phyloP scores from a whole-genome alignment of 1,139 yeast genomes.

The Kodamaea plutei region DNA sequence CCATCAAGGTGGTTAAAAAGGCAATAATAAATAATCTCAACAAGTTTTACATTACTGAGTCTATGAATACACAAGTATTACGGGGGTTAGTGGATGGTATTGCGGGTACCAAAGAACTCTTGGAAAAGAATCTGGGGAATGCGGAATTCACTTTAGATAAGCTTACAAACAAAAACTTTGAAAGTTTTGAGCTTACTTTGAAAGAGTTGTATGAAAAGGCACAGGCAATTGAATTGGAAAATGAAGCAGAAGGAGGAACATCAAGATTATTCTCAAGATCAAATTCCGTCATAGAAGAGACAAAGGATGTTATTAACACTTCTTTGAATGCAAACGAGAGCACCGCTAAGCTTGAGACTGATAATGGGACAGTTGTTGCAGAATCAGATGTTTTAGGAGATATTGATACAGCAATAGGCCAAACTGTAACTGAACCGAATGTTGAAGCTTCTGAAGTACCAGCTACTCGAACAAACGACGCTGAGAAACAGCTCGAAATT shows the following conservation, averaged over 20 bases:
- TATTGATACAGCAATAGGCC: slow-evolving; percentile 1
- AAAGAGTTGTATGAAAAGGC: slow-evolving; percentile 26
- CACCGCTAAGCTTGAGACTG: slow-evolving; percentile 4
- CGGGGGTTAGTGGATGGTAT: slow-evolving; percentile 32
- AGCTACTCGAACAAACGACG: slow-evolving; percentile 6
- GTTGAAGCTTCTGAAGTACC: not conserved
- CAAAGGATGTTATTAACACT: slow-evolving; percentile 9
- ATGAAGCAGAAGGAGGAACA: slow-evolving; percentile 2
- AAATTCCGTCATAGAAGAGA: slow-evolving; percentile 6
- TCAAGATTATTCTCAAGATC: slow-evolving; percentile 7
- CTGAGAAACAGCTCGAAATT: slow-evolving; percentile 7
- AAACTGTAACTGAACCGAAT: not conserved
- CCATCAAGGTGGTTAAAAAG: slow-evolving; percentile 52
- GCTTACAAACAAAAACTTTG: slow-evolving; percentile 42
- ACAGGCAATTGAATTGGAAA: slow-evolving; percentile 16
- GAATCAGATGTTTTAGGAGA: slow-evolving; percentile 4
- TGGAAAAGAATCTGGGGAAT: slow-evolving; percentile 23
- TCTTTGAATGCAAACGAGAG: slow-evolving; percentile 8
- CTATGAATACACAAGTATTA: slow-evolving; percentile 27
- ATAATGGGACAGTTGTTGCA: slow-evolving; percentile 4
- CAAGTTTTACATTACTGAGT: slow-evolving; percentile 38
- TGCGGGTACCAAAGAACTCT: slow-evolving; percentile 27
- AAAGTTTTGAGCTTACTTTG: slow-evolving; percentile 36
- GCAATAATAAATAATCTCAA: slow-evolving; percentile 51
- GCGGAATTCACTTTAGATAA: slow-evolving; percentile 39